Percentiles rank a stretch among this genome's conserved stretches.
phyloP scores from a whole-genome alignment of 257 asterid genomes.

The Haberlea rhodopensis region DNA sequence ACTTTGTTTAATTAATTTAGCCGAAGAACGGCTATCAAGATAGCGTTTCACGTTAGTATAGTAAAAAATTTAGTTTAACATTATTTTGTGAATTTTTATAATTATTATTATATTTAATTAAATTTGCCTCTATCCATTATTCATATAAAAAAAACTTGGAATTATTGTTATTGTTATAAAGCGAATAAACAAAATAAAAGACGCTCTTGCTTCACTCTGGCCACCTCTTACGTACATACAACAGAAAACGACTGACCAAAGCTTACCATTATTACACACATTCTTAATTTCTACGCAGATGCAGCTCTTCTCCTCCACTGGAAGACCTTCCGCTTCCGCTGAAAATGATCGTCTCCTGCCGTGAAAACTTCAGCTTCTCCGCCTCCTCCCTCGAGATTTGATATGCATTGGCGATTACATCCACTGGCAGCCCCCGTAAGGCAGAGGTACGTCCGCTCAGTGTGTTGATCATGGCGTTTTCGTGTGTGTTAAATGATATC shows the following conservation, averaged over 20 bases:
- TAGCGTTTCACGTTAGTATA: too few species aligned
- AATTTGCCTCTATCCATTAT: too few species aligned
- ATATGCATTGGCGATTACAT: constrained; percentile 45
- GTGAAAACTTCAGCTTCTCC: constrained; percentile 46
- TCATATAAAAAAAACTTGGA: too few species aligned
- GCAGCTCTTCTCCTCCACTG: constrained; percentile 24
- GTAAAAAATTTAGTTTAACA: too few species aligned
- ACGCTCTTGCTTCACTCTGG: too few species aligned
- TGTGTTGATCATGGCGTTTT: constrained; percentile 65
- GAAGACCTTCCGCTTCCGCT: constrained; percentile 27
- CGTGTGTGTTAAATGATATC: constrained; percentile 70
- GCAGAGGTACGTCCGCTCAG: constrained; percentile 68
- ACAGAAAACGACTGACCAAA: not conserved
- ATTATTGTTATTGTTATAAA: too few species aligned
- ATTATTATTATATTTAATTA: too few species aligned
- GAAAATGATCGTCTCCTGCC: constrained; percentile 52
- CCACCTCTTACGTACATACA: too few species aligned
- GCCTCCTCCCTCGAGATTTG: constrained; percentile 56
- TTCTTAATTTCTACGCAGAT: constrained; percentile 14
- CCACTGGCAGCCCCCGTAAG: constrained; percentile 50
- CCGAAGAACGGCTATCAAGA: too few species aligned
- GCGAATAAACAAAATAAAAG: too few species aligned
- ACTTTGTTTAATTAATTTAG: too few species aligned
- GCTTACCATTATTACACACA: not conserved
- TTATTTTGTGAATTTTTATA: too few species aligned